Evolutionary conservation across 2,329 filamentous ascomycete species (phyloP).

Genomic region (Endocalyx cinctus): DNA sequence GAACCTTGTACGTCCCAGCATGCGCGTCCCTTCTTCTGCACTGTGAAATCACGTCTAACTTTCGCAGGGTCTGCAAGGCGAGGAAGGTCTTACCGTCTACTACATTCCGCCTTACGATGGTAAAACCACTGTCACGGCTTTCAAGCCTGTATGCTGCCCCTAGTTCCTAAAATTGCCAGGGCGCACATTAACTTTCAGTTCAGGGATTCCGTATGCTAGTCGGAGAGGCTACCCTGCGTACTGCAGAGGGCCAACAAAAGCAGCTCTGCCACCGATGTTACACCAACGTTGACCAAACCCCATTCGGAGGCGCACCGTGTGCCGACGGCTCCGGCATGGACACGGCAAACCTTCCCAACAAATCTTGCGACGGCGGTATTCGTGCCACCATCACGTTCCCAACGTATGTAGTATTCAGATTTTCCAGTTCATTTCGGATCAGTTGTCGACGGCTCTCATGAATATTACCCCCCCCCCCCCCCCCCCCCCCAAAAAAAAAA

Average conservation of each 20-base stretch:
- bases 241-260: slow-evolving; percentile 27
- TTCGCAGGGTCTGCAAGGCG: slow-evolving; percentile 20
- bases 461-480: too few relatives aligned
- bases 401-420: too few relatives aligned
- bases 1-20: too few relatives aligned
- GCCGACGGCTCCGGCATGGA: slow-evolving; percentile 12
- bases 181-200: slow-evolving; percentile 16
- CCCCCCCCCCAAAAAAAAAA: too few relatives aligned
- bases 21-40: too few relatives aligned
- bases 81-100: slow-evolving; percentile 27
- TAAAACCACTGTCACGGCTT: slow-evolving; percentile 35
- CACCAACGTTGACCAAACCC: slow-evolving; percentile 16
- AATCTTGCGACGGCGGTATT: slow-evolving; percentile 18
- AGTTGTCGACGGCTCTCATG: too few relatives aligned
- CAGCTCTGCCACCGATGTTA: slow-evolving; percentile 18
- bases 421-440: too few relatives aligned
- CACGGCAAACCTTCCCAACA: slow-evolving; percentile 11
- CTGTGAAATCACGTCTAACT: too few relatives aligned
- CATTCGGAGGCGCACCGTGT: slow-evolving; percentile 21
- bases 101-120: slow-evolving; percentile 22
- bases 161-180: slow-evolving; percentile 8
- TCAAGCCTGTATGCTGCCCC: slow-evolving; percentile 28
- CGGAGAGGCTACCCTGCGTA: slow-evolving; percentile 16
- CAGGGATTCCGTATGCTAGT: slow-evolving; percentile 23
- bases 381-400: slow-evolving; percentile 40